These are phyloP conservation scores for Taphrina populina DNA, from an alignment of 1,139 yeast species.

Conservation along the genomic window DNA sequence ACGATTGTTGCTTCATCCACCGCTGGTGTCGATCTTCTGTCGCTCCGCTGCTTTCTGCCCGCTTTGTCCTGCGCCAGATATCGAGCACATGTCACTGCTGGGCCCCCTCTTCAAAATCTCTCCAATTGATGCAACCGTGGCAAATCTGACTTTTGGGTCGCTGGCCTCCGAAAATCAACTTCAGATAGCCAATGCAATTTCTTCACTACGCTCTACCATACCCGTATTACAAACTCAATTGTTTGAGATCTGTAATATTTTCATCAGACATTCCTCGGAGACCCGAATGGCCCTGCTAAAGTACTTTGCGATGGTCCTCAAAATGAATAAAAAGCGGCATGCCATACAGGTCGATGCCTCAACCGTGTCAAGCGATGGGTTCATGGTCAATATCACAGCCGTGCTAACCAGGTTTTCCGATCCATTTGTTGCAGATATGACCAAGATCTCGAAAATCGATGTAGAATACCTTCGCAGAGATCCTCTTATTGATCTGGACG, in stretches of 20 bases:
- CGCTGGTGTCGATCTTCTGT: slow-evolving; percentile 53
- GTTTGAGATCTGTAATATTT: slow-evolving; percentile 66
- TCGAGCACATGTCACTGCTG: slow-evolving; percentile 62
- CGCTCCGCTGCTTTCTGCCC: slow-evolving; percentile 43
- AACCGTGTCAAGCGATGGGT: slow-evolving; percentile 71
- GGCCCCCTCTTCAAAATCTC: slow-evolving; percentile 79
- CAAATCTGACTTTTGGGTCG: slow-evolving; percentile 40
- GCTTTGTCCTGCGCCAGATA: slow-evolving; percentile 50
- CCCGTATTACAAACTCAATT: slow-evolving; percentile 44
- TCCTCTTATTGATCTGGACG: slow-evolving; percentile 58
- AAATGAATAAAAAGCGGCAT: slow-evolving; percentile 78
- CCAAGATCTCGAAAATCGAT: slow-evolving; percentile 74
- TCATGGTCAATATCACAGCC: slow-evolving; percentile 73
- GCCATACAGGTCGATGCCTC: slow-evolving; percentile 78
- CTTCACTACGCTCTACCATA: slow-evolving; percentile 4
- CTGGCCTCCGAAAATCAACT: slow-evolving; percentile 40
- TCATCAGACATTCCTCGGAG: slow-evolving; percentile 70
- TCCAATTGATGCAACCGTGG: slow-evolving; percentile 56
- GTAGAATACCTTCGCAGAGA: slow-evolving; percentile 58
- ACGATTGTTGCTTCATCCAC: slow-evolving; percentile 40
- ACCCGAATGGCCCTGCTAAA: slow-evolving; percentile 63
- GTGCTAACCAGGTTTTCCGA: slow-evolving; percentile 69
- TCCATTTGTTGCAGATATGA: slow-evolving; percentile 71
- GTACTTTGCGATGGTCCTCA: slow-evolving; percentile 70
- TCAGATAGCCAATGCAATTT: slow-evolving; percentile 16